phyloP scores from a whole-genome alignment of 2,329 filamentous ascomycete species.

The Dryadomyces quercus-mongolicae region DNA sequence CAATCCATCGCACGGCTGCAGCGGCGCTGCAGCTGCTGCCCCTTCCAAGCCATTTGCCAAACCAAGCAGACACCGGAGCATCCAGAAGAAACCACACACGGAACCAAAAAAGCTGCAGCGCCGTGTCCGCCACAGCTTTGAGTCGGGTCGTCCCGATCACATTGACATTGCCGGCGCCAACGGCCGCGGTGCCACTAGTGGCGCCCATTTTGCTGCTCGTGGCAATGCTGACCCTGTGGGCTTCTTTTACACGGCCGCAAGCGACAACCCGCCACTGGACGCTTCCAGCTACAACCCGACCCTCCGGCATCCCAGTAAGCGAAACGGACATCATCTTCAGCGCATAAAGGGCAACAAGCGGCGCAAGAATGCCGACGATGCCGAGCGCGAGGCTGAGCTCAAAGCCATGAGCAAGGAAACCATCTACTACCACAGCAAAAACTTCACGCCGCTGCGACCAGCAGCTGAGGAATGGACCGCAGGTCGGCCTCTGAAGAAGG shows the following conservation, averaged over 20 bases:
- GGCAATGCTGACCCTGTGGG: too few species aligned
- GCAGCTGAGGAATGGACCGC: constrained; percentile 46
- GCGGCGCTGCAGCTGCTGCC: constrained; percentile 17
- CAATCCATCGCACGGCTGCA: constrained; percentile 15
- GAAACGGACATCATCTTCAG: constrained; percentile 42
- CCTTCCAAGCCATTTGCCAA: constrained; percentile 10
- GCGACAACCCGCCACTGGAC: constrained; percentile 1
- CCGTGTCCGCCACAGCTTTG: constrained; percentile 47
- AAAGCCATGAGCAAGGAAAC: constrained; percentile 58
- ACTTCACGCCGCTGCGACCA: constrained; percentile 52
- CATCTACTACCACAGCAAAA: constrained; percentile 13
- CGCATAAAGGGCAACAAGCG: constrained; percentile 71
- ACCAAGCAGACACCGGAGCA: constrained; percentile 13
- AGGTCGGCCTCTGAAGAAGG: constrained; percentile 46
- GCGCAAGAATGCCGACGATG: constrained; percentile 56
- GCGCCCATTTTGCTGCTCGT: too few species aligned
- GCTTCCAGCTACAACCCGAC: constrained; percentile 26
- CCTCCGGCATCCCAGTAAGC: constrained; percentile 46
- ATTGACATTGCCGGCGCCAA: constrained; percentile 26
- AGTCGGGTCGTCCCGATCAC: constrained; percentile 44
- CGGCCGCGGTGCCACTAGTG: constrained; percentile 7
- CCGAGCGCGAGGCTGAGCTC: constrained; percentile 75
- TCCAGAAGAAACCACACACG: constrained; percentile 31
- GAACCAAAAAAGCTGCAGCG: constrained; percentile 37
- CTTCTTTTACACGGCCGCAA: constrained; percentile 1